Evolutionary conservation across 192 early-diverging fungal genomes (phyloP).

Genomic region (Backusella parvicylindrica): DNA sequence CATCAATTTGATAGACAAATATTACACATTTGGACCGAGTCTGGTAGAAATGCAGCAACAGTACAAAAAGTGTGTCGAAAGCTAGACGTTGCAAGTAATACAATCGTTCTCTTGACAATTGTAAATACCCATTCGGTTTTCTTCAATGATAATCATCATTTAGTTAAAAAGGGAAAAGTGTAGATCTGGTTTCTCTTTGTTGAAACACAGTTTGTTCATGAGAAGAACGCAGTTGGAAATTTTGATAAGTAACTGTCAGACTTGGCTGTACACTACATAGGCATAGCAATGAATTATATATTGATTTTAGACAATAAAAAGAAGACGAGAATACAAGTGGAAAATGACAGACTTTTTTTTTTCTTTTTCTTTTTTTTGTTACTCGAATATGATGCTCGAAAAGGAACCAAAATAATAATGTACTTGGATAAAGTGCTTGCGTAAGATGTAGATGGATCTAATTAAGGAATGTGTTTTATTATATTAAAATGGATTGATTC

Average conservation of each 20-base stretch:
- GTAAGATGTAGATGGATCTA: too few relatives aligned
- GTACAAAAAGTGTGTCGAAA: slow-evolving; percentile 1
- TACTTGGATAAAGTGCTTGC: too few relatives aligned
- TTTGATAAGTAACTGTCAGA: too few relatives aligned
- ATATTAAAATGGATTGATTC: too few relatives aligned
- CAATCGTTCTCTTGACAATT: slow-evolving; percentile 12
- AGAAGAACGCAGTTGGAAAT: too few relatives aligned
- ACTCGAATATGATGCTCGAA: too few relatives aligned
- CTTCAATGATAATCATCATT: background rate
- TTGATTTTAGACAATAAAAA: too few relatives aligned
- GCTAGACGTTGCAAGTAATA: background rate
- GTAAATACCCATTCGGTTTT: slow-evolving; percentile 17
- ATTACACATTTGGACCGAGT: slow-evolving; percentile 49
- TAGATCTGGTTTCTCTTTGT: background rate
- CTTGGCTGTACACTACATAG: background rate
- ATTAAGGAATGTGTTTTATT: too few relatives aligned
- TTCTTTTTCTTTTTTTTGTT: too few relatives aligned
- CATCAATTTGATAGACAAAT: slow-evolving; percentile 45
- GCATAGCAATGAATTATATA: background rate
- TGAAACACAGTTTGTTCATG: background rate
- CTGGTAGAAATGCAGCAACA: slow-evolving; percentile 21
- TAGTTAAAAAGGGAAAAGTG: background rate
- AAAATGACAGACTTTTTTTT: too few relatives aligned
- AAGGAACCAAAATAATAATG: too few relatives aligned
- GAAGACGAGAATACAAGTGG: too few relatives aligned